Conservation (phyloP, 2,329 filamentous ascomycete species). For the Tolypocladium cylindrosporum region DNA sequence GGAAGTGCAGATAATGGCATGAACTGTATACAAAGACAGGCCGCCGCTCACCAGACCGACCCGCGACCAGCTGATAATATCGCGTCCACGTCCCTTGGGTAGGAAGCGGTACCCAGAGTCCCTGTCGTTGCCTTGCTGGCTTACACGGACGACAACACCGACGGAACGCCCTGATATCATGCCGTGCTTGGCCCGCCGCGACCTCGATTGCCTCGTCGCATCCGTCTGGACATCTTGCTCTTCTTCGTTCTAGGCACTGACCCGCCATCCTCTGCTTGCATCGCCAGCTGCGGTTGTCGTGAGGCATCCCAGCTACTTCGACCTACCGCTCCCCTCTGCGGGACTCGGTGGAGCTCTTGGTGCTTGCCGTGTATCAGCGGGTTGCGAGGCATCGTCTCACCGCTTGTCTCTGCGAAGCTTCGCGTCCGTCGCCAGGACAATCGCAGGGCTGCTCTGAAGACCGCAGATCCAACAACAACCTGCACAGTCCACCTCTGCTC, state of each 20-base stretch:
- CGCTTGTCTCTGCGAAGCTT: not conserved
- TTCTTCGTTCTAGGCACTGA: too few relatives aligned
- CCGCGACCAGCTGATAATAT: not conserved
- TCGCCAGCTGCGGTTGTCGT: not conserved
- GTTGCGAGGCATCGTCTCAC: not conserved
- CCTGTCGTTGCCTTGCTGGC: not conserved
- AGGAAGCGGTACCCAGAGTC: not conserved
- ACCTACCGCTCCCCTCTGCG: not conserved
- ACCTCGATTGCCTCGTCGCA: not conserved
- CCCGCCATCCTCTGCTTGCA: not conserved
- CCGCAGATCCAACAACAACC: not conserved
- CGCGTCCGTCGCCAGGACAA: not conserved
- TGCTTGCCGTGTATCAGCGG: not conserved
- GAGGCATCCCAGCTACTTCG: not conserved
- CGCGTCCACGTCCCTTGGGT: not conserved
- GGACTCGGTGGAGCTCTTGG: not conserved
- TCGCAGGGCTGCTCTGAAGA: not conserved
- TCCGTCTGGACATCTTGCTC: not conserved
- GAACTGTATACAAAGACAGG: not conserved
- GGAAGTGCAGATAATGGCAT: not conserved
- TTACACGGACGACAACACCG: not conserved
- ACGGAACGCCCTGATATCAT: not conserved
- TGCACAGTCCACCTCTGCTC: not conserved
- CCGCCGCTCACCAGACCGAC: not conserved
- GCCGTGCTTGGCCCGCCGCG: too few relatives aligned